Conservation (phyloP, 2,329 filamentous ascomycete species). For the Colletotrichum camelliae region DNA sequence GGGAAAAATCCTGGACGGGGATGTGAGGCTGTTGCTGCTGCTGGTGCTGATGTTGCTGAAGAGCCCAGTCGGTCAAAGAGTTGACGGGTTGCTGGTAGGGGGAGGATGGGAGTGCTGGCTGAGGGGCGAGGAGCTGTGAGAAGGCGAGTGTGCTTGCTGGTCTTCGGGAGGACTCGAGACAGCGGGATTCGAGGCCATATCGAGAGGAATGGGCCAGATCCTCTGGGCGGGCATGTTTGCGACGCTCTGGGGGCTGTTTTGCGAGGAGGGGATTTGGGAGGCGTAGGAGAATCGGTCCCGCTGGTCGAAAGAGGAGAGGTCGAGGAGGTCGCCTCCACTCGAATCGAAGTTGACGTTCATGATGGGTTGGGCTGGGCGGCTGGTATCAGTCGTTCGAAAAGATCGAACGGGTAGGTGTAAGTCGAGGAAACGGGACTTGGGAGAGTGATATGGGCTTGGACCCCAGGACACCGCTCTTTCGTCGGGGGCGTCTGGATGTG, state of each 20-base stretch:
- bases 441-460: conserved; percentile 26
- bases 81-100: conserved; percentile 58
- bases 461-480: conserved; percentile 51
- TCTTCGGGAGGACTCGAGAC: conserved; percentile 55
- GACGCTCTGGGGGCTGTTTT: conserved; percentile 23
- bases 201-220: conserved; percentile 58
- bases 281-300: conserved; percentile 61
- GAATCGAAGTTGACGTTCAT: conserved; percentile 67
- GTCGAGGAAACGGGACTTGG: conserved; percentile 21
- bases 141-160: conserved; percentile 49
- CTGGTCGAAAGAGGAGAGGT: conserved; percentile 63
- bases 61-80: conserved; percentile 66
- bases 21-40: conserved; percentile 36
- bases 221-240: conserved; percentile 40
- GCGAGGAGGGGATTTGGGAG: conserved; percentile 38
- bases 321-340: conserved; percentile 64
- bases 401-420: conserved; percentile 34
- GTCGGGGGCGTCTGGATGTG: conserved; percentile 18
- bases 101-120: conserved; percentile 56
- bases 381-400: conserved; percentile 27
- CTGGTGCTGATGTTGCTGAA: conserved; percentile 60
- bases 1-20: conserved; percentile 51
- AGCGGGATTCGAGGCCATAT: conserved; percentile 52
- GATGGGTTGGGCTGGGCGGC: conserved; percentile 26
- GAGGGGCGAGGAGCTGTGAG: conserved; percentile 50